phyloP scores from a whole-genome alignment of 495 filamentous ascomycete species.

The Trypethelium eluteriae region DNA sequence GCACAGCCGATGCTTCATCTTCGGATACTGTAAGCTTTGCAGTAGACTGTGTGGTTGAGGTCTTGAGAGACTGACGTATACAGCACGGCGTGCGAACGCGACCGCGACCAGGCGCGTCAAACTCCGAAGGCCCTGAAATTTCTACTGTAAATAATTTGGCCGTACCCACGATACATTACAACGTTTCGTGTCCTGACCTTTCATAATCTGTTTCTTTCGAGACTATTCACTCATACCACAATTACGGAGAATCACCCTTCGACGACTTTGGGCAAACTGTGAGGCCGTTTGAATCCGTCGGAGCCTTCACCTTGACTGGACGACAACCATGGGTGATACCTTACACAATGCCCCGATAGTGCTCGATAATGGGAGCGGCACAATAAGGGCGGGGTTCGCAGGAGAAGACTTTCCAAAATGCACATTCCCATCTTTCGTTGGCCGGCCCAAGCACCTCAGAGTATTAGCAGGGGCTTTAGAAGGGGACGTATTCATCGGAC shows the following conservation, averaged over 20 bases:
- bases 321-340: constrained; percentile 23
- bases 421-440: constrained; percentile 97
- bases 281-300: not conserved
- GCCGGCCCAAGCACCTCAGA: constrained; percentile 91
- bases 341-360: constrained; percentile 83
- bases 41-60: too few species aligned
- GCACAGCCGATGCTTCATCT: too few species aligned
- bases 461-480: constrained; percentile 93
- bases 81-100: too few species aligned
- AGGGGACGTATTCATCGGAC: constrained; percentile 95
- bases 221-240: not conserved
- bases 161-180: not conserved
- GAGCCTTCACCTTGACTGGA: not conserved
- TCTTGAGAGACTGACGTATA: too few species aligned
- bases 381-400: constrained; percentile 93
- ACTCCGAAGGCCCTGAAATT: not conserved
- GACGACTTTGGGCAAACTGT: too few species aligned
- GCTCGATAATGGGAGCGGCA: constrained; percentile 97
- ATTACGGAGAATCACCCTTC: not conserved
- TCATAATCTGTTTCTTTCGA: not conserved
- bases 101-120: not conserved
- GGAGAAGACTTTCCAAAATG: constrained; percentile 93
- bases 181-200: not conserved
- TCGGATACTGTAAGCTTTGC: too few species aligned
- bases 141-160: not conserved